A percentile compares a stretch with the other conserved stretches of the same genome.
These are phyloP conservation scores for Heteromeles arbutifolia DNA, from an alignment of 306 rosid species.

Conservation along the genomic window DNA sequence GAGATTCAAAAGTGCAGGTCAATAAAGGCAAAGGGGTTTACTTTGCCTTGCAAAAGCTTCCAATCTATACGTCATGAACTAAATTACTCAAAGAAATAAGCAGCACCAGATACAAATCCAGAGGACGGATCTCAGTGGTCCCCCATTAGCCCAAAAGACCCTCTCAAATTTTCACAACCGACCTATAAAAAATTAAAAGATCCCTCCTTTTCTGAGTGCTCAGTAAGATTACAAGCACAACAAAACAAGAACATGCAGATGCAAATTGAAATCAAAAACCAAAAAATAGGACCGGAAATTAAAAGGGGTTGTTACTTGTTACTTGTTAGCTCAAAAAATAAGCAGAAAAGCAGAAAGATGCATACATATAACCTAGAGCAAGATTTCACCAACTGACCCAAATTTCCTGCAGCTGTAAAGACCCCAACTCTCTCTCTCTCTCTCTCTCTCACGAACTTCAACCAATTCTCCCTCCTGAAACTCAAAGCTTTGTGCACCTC, in stretches of 20 bases:
- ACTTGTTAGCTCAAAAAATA: not conserved
- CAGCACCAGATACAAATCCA: slow-evolving; percentile 9
- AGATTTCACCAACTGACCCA: not conserved
- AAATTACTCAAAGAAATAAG: slow-evolving; percentile 9
- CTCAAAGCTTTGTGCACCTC: slow-evolving; percentile 1
- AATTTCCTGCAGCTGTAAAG: not conserved
- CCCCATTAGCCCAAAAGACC: slow-evolving; percentile 15
- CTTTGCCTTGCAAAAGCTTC: slow-evolving; percentile 1
- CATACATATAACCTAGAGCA: not conserved
- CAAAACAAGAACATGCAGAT: slow-evolving; percentile 2
- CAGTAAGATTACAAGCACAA: not conserved
- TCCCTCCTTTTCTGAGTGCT: slow-evolving; percentile 2
- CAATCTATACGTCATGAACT: slow-evolving; percentile 14
- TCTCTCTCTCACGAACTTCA: slow-evolving; percentile 1
- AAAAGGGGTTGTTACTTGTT: not conserved
- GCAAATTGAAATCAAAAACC: not conserved
- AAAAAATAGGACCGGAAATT: not conserved
- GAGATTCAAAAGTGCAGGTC: slow-evolving; percentile 10
- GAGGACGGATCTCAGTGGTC: slow-evolving; percentile 25
- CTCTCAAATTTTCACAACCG: slow-evolving; percentile 6
- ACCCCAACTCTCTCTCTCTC: not conserved
- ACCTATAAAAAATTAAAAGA: slow-evolving; percentile 6
- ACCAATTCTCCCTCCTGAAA: slow-evolving; percentile 8
- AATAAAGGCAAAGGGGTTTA: slow-evolving; percentile 15
- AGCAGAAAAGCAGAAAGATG: not conserved